Percentiles rank a stretch among this genome's conserved stretches.
Conservation (phyloP, 83 land plant genomes). For the Diphasiastrum complanatum region DNA sequence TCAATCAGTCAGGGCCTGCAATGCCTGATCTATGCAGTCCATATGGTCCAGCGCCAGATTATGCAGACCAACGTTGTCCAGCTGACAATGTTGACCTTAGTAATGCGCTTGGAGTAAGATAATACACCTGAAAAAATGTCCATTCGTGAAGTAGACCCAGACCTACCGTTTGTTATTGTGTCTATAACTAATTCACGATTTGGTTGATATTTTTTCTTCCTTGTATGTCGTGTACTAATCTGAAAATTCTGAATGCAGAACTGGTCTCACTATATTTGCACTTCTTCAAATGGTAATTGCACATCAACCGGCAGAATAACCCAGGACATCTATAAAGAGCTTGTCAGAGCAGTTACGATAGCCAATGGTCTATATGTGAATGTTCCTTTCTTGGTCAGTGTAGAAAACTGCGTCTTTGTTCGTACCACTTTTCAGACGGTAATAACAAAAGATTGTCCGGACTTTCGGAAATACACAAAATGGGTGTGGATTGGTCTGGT, state of each 20-base stretch:
- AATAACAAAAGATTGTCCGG: constrained; percentile 42
- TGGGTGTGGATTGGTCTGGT: constrained; percentile 63
- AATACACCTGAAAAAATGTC: neutral
- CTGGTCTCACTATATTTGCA: constrained; percentile 55
- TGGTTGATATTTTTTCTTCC: neutral
- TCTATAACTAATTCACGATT: neutral
- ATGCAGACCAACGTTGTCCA: constrained; percentile 39
- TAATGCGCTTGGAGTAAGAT: constrained; percentile 56
- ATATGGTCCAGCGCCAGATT: constrained; percentile 34
- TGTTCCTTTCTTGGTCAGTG: constrained; percentile 41
- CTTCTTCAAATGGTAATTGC: constrained; percentile 35
- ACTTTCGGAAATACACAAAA: constrained; percentile 39
- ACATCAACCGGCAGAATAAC: constrained; percentile 50
- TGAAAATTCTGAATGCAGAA: constrained; percentile 33
- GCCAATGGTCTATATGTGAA: constrained; percentile 35
- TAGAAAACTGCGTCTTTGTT: constrained; percentile 61
- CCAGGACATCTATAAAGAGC: constrained; percentile 38
- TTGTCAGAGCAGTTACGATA: constrained; percentile 31
- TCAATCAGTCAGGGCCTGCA: constrained; percentile 68
- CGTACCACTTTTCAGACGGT: constrained; percentile 49
- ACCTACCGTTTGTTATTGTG: constrained; percentile 6
- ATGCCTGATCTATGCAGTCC: constrained; percentile 69
- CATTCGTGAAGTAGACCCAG: neutral
- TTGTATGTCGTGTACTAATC: neutral
- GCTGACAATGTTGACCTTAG: constrained; percentile 43